These are phyloP conservation scores for Flaveria ramosissima DNA, from an alignment of 129 eudicot genomes.

Conservation along the genomic window DNA sequence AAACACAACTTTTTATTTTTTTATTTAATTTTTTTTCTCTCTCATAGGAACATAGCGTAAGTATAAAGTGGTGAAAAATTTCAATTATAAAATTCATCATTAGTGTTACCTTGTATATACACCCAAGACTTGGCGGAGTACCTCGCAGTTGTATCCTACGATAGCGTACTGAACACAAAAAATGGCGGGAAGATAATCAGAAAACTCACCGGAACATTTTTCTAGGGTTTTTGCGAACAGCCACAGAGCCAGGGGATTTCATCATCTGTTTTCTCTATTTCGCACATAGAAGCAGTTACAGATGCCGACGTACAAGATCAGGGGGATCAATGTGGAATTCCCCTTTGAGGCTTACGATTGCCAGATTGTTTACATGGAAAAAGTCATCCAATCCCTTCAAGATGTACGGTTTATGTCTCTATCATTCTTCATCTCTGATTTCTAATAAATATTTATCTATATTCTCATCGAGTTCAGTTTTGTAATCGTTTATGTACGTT, in stretches of 20 bases:
- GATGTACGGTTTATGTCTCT: constrained; percentile 38
- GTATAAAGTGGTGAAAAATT: too few relatives aligned
- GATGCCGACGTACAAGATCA: constrained; percentile 92
- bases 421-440: not conserved
- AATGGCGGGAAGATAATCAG: constrained; percentile 51
- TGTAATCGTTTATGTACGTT: too few relatives aligned
- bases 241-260: constrained; percentile 5
- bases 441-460: not conserved
- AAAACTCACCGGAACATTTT: not conserved
- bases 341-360: constrained; percentile 94
- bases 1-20: too few relatives aligned
- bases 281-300: constrained; percentile 10
- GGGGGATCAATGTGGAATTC: constrained; percentile 89
- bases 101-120: too few relatives aligned
- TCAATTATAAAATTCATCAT: too few relatives aligned
- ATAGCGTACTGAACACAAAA: constrained; percentile 23
- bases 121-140: not conserved
- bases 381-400: constrained; percentile 92
- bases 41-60: too few relatives aligned
- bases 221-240: constrained; percentile 41
- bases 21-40: too few relatives aligned
- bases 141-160: not conserved
- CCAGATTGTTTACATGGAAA: constrained; percentile 93
- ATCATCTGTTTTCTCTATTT: not conserved
- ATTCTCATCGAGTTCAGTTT: not conserved